phyloP scores from a whole-genome alignment of 1,139 yeast genomes.

The Spencermartinsiella ligniputridi region DNA sequence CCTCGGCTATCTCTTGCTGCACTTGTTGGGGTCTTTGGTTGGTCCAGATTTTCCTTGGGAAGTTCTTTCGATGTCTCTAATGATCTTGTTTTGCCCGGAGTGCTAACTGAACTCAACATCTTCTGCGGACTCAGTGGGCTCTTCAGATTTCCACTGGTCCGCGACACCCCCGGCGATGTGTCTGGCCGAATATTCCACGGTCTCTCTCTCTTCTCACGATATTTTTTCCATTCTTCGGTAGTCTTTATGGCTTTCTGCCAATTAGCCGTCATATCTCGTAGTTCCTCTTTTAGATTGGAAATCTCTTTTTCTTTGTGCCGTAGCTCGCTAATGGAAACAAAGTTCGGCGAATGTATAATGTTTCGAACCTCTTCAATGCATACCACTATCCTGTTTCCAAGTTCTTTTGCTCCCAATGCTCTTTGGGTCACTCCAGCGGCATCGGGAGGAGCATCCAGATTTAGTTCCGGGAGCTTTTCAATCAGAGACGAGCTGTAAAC shows the following conservation, averaged over 20 bases:
- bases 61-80: neutral
- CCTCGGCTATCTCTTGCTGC: neutral
- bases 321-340: constrained; percentile 25
- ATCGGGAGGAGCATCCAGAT: constrained; percentile 9
- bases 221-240: constrained; percentile 31
- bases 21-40: neutral
- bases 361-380: constrained; percentile 18
- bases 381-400: constrained; percentile 18
- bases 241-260: constrained; percentile 29
- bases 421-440: constrained; percentile 20
- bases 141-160: constrained; percentile 2
- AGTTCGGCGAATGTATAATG: constrained; percentile 22
- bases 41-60: neutral
- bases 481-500: constrained; percentile 1
- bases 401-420: constrained; percentile 16
- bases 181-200: neutral
- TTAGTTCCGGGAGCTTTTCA: constrained; percentile 8
- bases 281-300: constrained; percentile 19
- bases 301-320: constrained; percentile 21
- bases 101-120: neutral
- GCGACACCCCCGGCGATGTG: neutral
- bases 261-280: constrained; percentile 25
- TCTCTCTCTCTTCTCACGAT: constrained; percentile 12
- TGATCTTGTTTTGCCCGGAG: neutral
- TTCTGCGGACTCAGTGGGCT: neutral